Base-by-base conservation (phyloP, 495 filamentous ascomycete species). In the Physcia stellaris region DNA sequence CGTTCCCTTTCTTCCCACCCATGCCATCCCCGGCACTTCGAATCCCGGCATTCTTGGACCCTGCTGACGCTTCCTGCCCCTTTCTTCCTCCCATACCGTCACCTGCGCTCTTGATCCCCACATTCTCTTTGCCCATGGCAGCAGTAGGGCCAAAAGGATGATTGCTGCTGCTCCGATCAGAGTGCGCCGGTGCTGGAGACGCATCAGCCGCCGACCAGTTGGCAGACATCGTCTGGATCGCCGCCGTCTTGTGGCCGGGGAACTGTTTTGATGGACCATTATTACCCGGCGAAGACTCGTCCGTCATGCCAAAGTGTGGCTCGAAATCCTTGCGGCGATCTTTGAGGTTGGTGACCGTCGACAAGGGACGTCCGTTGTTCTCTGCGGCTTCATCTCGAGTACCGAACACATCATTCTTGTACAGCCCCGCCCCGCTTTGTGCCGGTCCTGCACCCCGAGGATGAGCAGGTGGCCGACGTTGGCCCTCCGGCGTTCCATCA, bases 271-370 rank as follows among this genome's bases (percentile, higher is more conserved):
- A 15, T 34, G 32, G 7, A 28, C 26, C 55, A 44, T 40, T 47
- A 32, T 39, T 54, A 43, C 38, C 35, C 37, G 22, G 50, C 52
- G 1, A 80, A 73, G 0, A 70, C 16, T 71, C 63, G 51, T 87
- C 84, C 2, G 63, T 67, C 57, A 85, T 68, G 26, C 62, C 57
- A 65, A 78, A 88, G 45, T 90, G 82, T 7, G 68, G 49, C 24
- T 75, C 77, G 45, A 92, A 86, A 51, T 82, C 69, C 59, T 84
- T 82, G 46, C 60, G 60, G 39, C 79, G 75, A 57, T 75, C 71
- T 46, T 75, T 69, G 17, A 67, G 58, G 49, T 82, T 82, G 33
- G 77, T 77, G 40, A 78, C 70, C 31, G 73, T 71, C 15, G 68
- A 66, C 9, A 80, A 66, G 0, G 62, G 62, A n/a, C 40, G 47